A percentile compares a stretch with the other conserved stretches of the same genome.
phyloP scores from a whole-genome alignment of 495 filamentous ascomycete species.

The Penicillium tannophilum region DNA sequence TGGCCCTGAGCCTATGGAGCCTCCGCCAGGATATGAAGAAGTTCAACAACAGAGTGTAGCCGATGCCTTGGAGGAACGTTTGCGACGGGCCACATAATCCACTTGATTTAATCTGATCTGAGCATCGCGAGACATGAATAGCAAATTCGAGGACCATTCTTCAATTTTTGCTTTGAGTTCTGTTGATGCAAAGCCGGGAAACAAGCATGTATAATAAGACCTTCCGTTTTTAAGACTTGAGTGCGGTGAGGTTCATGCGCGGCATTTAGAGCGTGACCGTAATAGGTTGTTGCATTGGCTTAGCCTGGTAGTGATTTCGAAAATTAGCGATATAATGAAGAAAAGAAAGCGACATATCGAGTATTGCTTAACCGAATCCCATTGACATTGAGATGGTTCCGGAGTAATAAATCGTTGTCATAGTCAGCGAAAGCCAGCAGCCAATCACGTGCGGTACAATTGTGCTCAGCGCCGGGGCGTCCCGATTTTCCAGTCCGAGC shows the following conservation, averaged over 20 bases:
- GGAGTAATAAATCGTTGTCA: not conserved
- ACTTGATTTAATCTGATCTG: not conserved
- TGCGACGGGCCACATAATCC: conserved; percentile 33
- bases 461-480: conserved; percentile 46
- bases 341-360: not conserved
- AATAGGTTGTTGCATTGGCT: conserved; percentile 1
- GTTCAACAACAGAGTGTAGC: conserved; percentile 79
- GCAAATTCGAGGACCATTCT: conserved; percentile 1
- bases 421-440: conserved; percentile 7
- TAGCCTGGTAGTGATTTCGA: not conserved
- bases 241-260: conserved; percentile 6
- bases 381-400: not conserved
- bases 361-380: not conserved
- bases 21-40: conserved; percentile 92
- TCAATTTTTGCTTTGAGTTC: not conserved
- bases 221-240: conserved; percentile 14
- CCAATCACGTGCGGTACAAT: conserved; percentile 54
- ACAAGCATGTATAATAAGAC: conserved; percentile 26
- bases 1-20: conserved; percentile 63
- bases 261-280: not conserved
- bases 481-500: conserved; percentile 48
- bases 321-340: not conserved
- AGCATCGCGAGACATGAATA: not conserved
- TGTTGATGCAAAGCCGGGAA: not conserved
- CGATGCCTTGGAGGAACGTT: conserved; percentile 54